A percentile compares a stretch with the other conserved stretches of the same genome.
phyloP scores from a whole-genome alignment of 495 filamentous ascomycete species.

The Tuber microsphaerosporum region DNA sequence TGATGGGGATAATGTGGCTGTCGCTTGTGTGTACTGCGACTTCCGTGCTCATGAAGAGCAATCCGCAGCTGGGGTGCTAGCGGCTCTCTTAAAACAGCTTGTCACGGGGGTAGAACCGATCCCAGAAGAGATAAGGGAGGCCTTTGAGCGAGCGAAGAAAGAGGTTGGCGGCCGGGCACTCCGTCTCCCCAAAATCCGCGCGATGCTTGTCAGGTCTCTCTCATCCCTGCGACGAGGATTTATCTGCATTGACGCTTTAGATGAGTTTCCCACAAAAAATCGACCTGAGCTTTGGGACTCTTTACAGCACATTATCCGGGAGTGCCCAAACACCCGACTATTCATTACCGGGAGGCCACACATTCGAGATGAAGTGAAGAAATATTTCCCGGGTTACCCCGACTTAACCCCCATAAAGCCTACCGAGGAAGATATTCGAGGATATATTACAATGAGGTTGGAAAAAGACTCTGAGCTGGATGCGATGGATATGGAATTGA shows the following conservation, averaged over 20 bases:
- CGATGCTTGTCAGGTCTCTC: background rate
- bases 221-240: background rate
- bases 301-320: too few relatives aligned
- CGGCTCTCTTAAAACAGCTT: background rate
- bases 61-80: too few relatives aligned
- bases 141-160: background rate
- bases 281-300: too few relatives aligned
- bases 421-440: background rate
- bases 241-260: background rate
- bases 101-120: background rate
- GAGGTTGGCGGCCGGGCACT: background rate
- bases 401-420: background rate
- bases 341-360: background rate
- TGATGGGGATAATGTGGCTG: too few relatives aligned
- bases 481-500: background rate
- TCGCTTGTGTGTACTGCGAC: too few relatives aligned
- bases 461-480: background rate
- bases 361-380: background rate
- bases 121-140: background rate
- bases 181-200: background rate
- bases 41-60: too few relatives aligned
- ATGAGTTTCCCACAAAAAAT: background rate
- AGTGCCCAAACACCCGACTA: background rate
- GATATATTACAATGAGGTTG: background rate
- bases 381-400: background rate